phyloP scores from a whole-genome alignment of 345 rosid genomes.

The Psidium friedrichsthalianum region DNA sequence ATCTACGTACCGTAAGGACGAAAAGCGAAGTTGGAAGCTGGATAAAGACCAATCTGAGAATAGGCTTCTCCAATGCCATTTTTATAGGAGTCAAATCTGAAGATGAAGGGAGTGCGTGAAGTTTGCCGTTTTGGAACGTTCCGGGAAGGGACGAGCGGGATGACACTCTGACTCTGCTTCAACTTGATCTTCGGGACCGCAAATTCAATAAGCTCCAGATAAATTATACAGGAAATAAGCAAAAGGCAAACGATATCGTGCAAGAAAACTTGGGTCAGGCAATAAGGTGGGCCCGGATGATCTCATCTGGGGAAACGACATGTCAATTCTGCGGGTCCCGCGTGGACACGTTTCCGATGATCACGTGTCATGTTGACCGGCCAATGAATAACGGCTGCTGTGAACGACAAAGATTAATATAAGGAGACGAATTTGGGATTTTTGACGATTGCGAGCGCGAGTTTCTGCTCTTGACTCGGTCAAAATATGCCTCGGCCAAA shows the following conservation, averaged over 20 bases:
- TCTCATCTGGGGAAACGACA: too few species aligned
- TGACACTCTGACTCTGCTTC: not conserved
- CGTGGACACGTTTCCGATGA: too few species aligned
- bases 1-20: not conserved
- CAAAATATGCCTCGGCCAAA: not conserved
- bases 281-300: not conserved
- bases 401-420: too few species aligned
- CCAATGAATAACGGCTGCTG: too few species aligned
- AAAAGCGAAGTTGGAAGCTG: not conserved
- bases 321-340: too few species aligned
- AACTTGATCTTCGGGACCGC: not conserved
- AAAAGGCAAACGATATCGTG: too few species aligned
- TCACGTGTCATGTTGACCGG: too few species aligned
- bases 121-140: not conserved
- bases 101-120: not conserved
- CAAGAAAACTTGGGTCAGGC: not conserved
- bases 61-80: not conserved
- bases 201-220: too few species aligned
- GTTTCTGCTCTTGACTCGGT: not conserved
- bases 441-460: not conserved
- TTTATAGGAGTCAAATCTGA: not conserved
- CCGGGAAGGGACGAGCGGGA: not conserved
- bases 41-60: not conserved
- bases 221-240: not conserved
- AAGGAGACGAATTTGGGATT: too few species aligned